Evolutionary conservation across 2,329 filamentous ascomycete species (phyloP), one percentile per base, ranked within the genome.

Genomic region (Penicillium carneum): DNA sequence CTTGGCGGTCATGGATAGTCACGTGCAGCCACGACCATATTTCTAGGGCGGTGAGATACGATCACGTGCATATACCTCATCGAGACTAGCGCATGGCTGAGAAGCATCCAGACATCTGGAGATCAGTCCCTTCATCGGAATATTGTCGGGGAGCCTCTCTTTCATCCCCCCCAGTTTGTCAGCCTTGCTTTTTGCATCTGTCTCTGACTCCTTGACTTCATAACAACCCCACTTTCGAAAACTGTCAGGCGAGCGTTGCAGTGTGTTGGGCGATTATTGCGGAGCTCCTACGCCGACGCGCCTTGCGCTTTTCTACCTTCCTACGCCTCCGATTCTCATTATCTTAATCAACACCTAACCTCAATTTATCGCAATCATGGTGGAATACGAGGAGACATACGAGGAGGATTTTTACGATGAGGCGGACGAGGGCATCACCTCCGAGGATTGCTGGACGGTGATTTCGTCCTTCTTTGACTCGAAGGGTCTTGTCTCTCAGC

Each of bases 401-500:
- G 89, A 89, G 63, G 87, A 88, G 68, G 86, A 86, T 65, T 86
- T 88, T 66, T 90, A 90, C 71, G 87, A 85, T 64, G 87, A 90
- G 62, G 87, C 81, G 62, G 87, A 85, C 61, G 88, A 90, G 64
- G 88, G 82, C 42, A 97, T 98, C 81, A 97, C 93, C 29, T 92
- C 93, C 63, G 95, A 98, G 82, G 96, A 99, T 81, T 97, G 93
- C 83, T 99, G 96, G 95, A 91, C 90, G 67, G 94, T 98, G 74
- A 98, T 99, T 76, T 93, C 91, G 59, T 91, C 95, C 10, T 98
- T 97, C 83, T 99, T 99, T 81, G 92, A 97, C 71, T 87, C 88
- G 65, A 99, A 98, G 81, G 94, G 95, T 72, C 86, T 99, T 34
- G 95, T 97, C 23, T 97, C 95, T 16, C 94, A 99, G 80, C 95